Evolutionary conservation across 208 protist genomes (phyloP), one percentile per base, ranked within the genome.

Genomic region (Blechomonas ayalai): DNA sequence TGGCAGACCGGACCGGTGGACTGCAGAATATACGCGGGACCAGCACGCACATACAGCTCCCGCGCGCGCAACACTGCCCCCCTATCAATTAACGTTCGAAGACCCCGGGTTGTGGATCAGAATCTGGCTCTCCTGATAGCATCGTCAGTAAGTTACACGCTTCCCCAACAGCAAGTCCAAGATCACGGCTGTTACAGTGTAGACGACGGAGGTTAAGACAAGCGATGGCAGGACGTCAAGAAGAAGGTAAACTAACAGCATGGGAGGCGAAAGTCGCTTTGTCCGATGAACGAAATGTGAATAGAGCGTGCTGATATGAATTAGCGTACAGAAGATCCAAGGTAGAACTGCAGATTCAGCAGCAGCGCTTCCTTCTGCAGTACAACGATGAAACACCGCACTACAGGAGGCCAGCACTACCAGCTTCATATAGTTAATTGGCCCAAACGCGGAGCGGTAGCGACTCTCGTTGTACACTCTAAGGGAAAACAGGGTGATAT

Each of bases 181-280:
- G 19, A n/a, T 10, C 28, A 48, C 38, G 42, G 49, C n/a, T 25
- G 67, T 61, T 6, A 82, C 13, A 4, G 51, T 47, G 51, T 81
- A 87, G 8, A 56, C 36, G 32, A 85, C 63, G 19, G 75, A 36
- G 18, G 34, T 36, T 8, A 79, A 27, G 0, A 70, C 47, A 0
- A 84, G 48, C 2, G 82, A 91, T 9, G 82, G 82, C 7, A 82
- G 23, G 10, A 72, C 13, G 35, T 91, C 82, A 19, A 78, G 59
- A 19, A 64, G 12, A 7, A 72, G 46, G 49, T 91, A 91, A 6
- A 80, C 59, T n/a, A 70, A 25, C 20, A 87, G 44, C 61, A 72
- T 64, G 16, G 73, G 37, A 7, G 58, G 20, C 31, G 37, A 64
- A 35, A 82, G 31, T 32, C 45, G 67, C 2, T 38, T 35, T 26